Evolutionary conservation across 768 basidiomycete species (phyloP).

Genomic region (Hygrocybe coccinea): DNA sequence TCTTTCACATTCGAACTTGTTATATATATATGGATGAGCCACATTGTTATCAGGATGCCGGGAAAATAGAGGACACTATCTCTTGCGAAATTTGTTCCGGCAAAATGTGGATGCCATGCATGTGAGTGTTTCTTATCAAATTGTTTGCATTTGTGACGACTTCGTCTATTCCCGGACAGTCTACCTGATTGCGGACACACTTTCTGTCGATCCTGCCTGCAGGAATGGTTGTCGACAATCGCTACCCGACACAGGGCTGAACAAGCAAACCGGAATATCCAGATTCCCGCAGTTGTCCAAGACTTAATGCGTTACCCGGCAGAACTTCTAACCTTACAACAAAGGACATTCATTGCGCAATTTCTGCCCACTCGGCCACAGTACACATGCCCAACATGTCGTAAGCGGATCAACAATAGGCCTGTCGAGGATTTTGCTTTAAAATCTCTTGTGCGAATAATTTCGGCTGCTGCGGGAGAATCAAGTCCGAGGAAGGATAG

Average conservation of each 20-base stretch:
- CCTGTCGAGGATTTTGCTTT: slow-evolving; percentile 60
- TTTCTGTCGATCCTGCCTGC: slow-evolving; percentile 59
- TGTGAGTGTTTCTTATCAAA: slow-evolving; percentile 38
- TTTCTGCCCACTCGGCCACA: slow-evolving; percentile 37
- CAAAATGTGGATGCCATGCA: slow-evolving; percentile 63
- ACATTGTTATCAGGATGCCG: slow-evolving; percentile 32
- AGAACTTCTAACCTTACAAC: neutral
- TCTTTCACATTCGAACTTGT: neutral
- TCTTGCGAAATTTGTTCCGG: slow-evolving; percentile 62
- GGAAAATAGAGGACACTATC: slow-evolving; percentile 48
- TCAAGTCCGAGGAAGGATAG: slow-evolving; percentile 34
- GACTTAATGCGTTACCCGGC: neutral
- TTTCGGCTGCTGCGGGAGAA: slow-evolving; percentile 49
- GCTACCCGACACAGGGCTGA: slow-evolving; percentile 45
- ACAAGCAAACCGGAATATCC: slow-evolving; percentile 41
- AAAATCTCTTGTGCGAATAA: slow-evolving; percentile 49
- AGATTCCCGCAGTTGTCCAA: slow-evolving; percentile 14
- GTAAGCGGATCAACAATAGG: slow-evolving; percentile 41
- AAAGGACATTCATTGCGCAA: neutral
- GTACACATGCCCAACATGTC: slow-evolving; percentile 68
- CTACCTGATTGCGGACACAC: slow-evolving; percentile 66
- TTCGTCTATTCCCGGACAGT: slow-evolving; percentile 28
- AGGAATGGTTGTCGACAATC: slow-evolving; percentile 48
- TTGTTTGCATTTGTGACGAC: neutral
- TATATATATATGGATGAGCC: slow-evolving; percentile 1